Evolutionary conservation across 2,329 filamentous ascomycete genomes (phyloP), one percentile per base, ranked within the genome.

Genomic region (Lecanosticta acicola): DNA sequence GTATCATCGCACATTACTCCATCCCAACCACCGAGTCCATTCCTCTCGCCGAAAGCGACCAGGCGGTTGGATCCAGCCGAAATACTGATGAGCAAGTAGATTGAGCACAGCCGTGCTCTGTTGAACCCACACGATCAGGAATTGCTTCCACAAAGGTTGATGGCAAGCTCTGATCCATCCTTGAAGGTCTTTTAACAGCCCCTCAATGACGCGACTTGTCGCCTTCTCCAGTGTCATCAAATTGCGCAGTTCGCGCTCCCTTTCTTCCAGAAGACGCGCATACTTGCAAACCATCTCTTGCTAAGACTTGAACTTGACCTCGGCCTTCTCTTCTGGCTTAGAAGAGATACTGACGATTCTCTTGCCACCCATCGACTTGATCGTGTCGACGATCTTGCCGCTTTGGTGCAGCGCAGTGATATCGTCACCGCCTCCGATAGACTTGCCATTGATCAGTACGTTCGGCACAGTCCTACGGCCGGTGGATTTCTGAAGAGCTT

Each of bases 341-440:
- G 47, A 41, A 33, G 18, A 21, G 26, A 53, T 53, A 39, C 67
- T 63, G 40, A 66, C 65, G 41, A 84, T 65, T 49, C 81, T 77
- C 63, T 84, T 87, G 18, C 84, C 85, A 20, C 82, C 89, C 64
- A 94, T 74, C 19, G 77, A 76, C 64, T 79, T 80, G 52, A 97
- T 76, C 65, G 82, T 93, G 45, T 78, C 77, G 5, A 81, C 76
- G 50, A 97, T 72, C 46, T 79, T 78, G 53, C 83, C 81, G 20
- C 72, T 67, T 20, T 73, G 66, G 49, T 75, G 68, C 50, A 97
- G 71, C 19, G 78, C 81, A 39, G 80, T 77, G 46, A 98, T 78
- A 50, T 96, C 88, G 63, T 97, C 91, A 40, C 87, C 82, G 17
- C 93, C 93, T 38, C 93, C 93, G 50, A 97, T 87, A 67, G 85